Conservation (phyloP, 208 protist genomes). For the Crithidia acanthocephali region DNA sequence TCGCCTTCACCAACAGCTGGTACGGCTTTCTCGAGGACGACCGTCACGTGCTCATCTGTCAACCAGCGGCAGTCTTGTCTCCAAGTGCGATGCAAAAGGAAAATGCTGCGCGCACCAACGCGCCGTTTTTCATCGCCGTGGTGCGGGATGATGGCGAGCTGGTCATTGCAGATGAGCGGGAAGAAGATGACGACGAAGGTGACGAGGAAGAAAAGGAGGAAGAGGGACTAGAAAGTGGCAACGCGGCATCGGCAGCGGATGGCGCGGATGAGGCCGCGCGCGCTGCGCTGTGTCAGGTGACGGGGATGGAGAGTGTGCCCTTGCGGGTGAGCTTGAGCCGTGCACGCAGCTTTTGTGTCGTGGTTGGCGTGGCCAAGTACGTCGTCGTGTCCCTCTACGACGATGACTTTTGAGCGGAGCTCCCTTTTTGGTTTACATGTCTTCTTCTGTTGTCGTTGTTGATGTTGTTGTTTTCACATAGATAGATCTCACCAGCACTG, state of each 20-base stretch:
- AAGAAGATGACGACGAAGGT: conserved; percentile 42
- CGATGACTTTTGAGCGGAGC: conserved; percentile 38
- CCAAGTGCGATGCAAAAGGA: not conserved
- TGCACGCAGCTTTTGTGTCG: conserved; percentile 67
- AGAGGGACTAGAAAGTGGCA: not conserved
- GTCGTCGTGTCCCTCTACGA: conserved; percentile 78
- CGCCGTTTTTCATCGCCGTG: conserved; percentile 42
- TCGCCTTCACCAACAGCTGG: conserved; percentile 27
- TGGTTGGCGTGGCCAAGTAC: conserved; percentile 62
- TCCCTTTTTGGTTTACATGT: not conserved
- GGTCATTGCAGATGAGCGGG: conserved; percentile 20
- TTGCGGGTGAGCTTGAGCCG: conserved; percentile 64
- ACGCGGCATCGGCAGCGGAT: not conserved
- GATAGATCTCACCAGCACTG: conserved; percentile 9
- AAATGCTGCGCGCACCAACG: conserved; percentile 1
- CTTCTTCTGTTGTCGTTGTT: not conserved
- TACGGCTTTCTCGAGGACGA: conserved; percentile 49
- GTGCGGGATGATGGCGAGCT: conserved; percentile 45
- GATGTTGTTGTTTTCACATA: not conserved
- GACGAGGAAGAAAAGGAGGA: conserved; percentile 10
- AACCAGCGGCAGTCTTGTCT: not conserved
- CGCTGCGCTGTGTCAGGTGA: conserved; percentile 42
- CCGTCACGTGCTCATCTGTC: conserved; percentile 48
- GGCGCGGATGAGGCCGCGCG: not conserved
- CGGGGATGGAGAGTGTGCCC: conserved; percentile 44